Conservation (phyloP, 768 basidiomycete genomes). For the Cystobasidium ongulense region DNA sequence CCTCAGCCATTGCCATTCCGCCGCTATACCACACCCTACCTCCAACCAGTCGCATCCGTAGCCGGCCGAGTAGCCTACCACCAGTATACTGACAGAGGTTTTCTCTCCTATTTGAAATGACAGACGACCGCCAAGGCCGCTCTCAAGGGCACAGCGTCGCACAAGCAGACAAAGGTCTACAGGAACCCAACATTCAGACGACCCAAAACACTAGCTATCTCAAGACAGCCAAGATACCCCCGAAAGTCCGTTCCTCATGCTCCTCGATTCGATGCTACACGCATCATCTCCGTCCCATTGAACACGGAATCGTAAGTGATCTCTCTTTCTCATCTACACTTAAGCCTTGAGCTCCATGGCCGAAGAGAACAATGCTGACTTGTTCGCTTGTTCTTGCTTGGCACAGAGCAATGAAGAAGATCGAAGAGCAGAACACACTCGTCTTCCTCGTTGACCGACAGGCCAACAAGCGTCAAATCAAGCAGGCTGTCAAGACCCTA, state of each 20-base stretch:
- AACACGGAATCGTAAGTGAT: conserved; percentile 38
- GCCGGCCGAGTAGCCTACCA: not conserved
- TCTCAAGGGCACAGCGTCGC: conserved; percentile 55
- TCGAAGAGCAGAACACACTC: conserved; percentile 98
- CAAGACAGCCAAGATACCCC: conserved; percentile 84
- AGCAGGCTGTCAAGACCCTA: conserved; percentile 98
- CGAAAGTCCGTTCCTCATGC: conserved; percentile 86
- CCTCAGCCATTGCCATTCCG: no score
- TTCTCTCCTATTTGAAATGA: not conserved
- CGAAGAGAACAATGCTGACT: not conserved
- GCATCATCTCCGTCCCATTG: conserved; percentile 66
- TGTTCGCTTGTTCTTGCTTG: conserved; percentile 37
- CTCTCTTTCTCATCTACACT: not conserved
- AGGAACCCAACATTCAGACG: conserved; percentile 70
- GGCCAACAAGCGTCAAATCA: conserved; percentile 97
- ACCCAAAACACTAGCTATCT: conserved; percentile 56
- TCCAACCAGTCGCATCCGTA: not conserved
- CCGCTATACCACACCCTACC: no score
- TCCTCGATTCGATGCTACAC: conserved; percentile 92
- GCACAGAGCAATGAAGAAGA: conserved; percentile 90
- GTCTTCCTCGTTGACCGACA: conserved; percentile 95
- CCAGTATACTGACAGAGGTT: not conserved
- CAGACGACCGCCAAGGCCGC: conserved; percentile 75
- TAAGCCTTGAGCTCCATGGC: not conserved
- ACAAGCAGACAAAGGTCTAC: conserved; percentile 69